Percentiles rank a stretch among this genome's conserved stretches.
phyloP scores from a whole-genome alignment of 2,329 filamentous ascomycete genomes.

The Tricladium varicosporioides region DNA sequence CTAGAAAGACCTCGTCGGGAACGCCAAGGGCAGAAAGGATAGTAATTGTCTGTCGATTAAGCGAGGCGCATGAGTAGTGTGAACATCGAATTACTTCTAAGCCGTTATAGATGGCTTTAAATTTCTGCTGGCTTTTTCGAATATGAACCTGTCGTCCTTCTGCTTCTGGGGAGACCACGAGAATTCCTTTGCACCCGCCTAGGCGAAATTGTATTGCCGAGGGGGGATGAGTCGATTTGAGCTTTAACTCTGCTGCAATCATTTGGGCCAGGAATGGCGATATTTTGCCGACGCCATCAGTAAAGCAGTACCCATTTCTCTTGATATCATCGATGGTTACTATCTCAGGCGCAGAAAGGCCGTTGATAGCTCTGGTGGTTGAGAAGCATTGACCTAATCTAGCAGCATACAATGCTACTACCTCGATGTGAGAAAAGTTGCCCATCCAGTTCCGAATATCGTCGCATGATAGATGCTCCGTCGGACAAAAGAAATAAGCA shows the following conservation, averaged over 20 bases:
- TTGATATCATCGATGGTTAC: slow-evolving; percentile 68
- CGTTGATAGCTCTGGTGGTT: slow-evolving; percentile 75
- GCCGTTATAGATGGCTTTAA: slow-evolving; percentile 65
- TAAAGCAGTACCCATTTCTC: slow-evolving; percentile 70
- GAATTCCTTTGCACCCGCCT: slow-evolving; percentile 87
- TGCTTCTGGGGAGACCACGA: slow-evolving; percentile 71
- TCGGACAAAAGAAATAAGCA: slow-evolving; percentile 87
- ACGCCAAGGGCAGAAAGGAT: slow-evolving; percentile 81
- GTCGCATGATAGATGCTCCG: slow-evolving; percentile 63
- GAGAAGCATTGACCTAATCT: slow-evolving; percentile 94
- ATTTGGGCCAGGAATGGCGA: slow-evolving; percentile 73
- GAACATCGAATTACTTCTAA: slow-evolving; percentile 87
- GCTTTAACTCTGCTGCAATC: slow-evolving; percentile 66
- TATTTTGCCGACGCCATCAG: slow-evolving; percentile 93
- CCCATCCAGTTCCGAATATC: slow-evolving; percentile 87
- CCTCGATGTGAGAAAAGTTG: slow-evolving; percentile 73
- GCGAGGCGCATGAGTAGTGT: slow-evolving; percentile 69
- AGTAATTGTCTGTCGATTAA: slow-evolving; percentile 88
- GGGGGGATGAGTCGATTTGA: slow-evolving; percentile 60
- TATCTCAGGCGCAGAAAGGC: slow-evolving; percentile 54
- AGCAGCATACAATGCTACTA: slow-evolving; percentile 87
- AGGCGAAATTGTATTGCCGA: slow-evolving; percentile 91
- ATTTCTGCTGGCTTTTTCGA: slow-evolving; percentile 85
- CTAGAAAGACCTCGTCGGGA: slow-evolving; percentile 60
- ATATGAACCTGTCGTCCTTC: slow-evolving; percentile 70